These are phyloP conservation scores for Penicillium griseofulvum DNA, from an alignment of 2,329 filamentous ascomycete genomes.

Conservation along the genomic window DNA sequence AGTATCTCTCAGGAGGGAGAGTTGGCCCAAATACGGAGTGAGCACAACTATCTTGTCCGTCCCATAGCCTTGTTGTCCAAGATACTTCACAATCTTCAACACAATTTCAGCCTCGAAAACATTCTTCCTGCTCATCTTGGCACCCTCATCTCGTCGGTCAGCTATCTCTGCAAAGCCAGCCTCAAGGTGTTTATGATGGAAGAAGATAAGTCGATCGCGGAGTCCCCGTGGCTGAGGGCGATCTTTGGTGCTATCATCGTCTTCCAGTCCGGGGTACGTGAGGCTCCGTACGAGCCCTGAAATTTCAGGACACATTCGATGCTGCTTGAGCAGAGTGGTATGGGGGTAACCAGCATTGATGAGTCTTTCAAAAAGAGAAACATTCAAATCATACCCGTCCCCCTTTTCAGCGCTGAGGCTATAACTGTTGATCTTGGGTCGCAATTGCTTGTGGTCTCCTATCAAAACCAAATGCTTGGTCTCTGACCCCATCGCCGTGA, in stretches of 20 bases:
- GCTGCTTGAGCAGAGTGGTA: conserved; percentile 58
- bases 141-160: conserved; percentile 52
- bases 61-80: conserved; percentile 69
- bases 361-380: conserved; percentile 68
- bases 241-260: conserved; percentile 51
- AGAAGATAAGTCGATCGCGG: conserved; percentile 60
- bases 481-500: conserved; percentile 56
- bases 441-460: conserved; percentile 70
- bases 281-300: conserved; percentile 57
- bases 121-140: conserved; percentile 61
- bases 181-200: conserved; percentile 62
- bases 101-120: conserved; percentile 65
- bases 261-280: conserved; percentile 61
- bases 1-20: conserved; percentile 55
- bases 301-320: conserved; percentile 68
- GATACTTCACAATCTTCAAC: conserved; percentile 62
- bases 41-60: conserved; percentile 65
- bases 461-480: conserved; percentile 67
- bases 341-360: conserved; percentile 56
- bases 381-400: conserved; percentile 64
- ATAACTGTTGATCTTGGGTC: conserved; percentile 65
- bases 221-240: conserved; percentile 57
- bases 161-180: conserved; percentile 40
- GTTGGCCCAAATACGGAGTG: conserved; percentile 70
- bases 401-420: conserved; percentile 61